Evolutionary conservation across 805 yeast species (phyloP), one percentile per base, ranked within the genome.

Genomic region (Danielia reshetovae): DNA sequence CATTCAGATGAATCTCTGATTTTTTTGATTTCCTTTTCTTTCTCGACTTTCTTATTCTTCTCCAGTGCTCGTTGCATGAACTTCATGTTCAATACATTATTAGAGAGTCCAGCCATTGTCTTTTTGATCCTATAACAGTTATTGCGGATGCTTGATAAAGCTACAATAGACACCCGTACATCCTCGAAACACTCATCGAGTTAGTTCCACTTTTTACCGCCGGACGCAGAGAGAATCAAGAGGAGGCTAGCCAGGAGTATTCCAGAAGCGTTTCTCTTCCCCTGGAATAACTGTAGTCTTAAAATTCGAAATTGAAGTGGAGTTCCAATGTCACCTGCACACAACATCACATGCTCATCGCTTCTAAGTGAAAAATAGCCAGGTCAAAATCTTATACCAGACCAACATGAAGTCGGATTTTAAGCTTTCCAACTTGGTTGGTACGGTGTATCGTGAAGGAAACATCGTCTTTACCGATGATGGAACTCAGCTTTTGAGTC

Each of bases 401-500:
- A 28, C 7, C 30, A 29, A 30, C 33, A 86, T 87, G 95, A 85
- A 80, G 65, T 80, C 95, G n/a, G 94, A 86, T 63, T 87, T 82
- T 51, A 66, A 81, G 72, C 83, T 93, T 50, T 79, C 94, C 22
- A 93, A 90, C 62, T 69, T 93, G 21, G 66, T 93, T 49, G 98
- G 98, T 18, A 89, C 97, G 0, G 97, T 93, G 3, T 93, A 93
- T 55, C 71, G 94, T 32, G 85, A 83, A 54, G 98, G 97, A n/a
- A 88, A 90, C 57, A 63, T 93, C 18, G 70, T 81, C 4, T 93
- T 82, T 64, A 81, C 95, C 1, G 77, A 81, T 1, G 96, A 89
- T 54, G 98, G 98, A 2, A 77, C 83, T 8, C 74, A 77, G 36
- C 68, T 93, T 22, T 62, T 93, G 29, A 81, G 93, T 39, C 97